Evolutionary conservation across 164 flowering plant genomes (phyloP).

Genomic region (Amborella trichopoda): DNA sequence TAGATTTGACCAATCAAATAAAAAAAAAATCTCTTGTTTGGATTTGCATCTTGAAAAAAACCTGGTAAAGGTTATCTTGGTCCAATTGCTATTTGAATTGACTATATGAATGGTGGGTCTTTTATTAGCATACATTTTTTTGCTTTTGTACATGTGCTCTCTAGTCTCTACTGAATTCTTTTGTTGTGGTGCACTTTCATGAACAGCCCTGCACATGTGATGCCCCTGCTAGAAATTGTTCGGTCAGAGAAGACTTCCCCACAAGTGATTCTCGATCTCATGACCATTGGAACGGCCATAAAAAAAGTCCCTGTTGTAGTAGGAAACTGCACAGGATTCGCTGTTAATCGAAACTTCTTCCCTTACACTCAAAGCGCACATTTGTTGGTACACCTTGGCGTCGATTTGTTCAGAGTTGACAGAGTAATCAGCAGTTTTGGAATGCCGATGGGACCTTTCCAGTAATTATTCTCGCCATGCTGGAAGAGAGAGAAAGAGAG

Average conservation of each 20-base stretch:
- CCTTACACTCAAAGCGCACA: slow-evolving; percentile 81
- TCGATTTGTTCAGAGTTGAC: slow-evolving; percentile 85
- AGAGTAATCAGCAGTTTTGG: slow-evolving; percentile 69
- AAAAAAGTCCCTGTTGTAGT: slow-evolving; percentile 94
- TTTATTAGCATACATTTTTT: too few relatives aligned
- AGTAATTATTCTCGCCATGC: slow-evolving; percentile 39
- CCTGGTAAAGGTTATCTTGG: too few relatives aligned
- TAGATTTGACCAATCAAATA: too few relatives aligned
- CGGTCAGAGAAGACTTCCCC: slow-evolving; percentile 82
- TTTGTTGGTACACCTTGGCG: slow-evolving; percentile 59
- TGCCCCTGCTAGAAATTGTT: slow-evolving; percentile 93
- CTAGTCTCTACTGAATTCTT: too few relatives aligned
- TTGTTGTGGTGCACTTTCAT: too few relatives aligned
- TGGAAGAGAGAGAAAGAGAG: too few relatives aligned
- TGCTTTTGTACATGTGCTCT: too few relatives aligned
- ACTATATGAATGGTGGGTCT: too few relatives aligned
- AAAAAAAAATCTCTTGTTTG: too few relatives aligned
- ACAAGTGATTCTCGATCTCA: slow-evolving; percentile 89
- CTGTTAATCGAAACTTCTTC: slow-evolving; percentile 89
- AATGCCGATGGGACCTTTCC: slow-evolving; percentile 93
- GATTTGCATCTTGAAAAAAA: too few relatives aligned
- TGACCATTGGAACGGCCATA: slow-evolving; percentile 76
- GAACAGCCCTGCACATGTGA: slow-evolving; percentile 92
- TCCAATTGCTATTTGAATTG: too few relatives aligned
- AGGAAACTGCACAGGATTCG: slow-evolving; percentile 96